A percentile compares a stretch with the other conserved stretches of the same genome.
These are phyloP conservation scores for Cucumis melo DNA, from an alignment of 306 rosid genomes.

Conservation along the genomic window DNA sequence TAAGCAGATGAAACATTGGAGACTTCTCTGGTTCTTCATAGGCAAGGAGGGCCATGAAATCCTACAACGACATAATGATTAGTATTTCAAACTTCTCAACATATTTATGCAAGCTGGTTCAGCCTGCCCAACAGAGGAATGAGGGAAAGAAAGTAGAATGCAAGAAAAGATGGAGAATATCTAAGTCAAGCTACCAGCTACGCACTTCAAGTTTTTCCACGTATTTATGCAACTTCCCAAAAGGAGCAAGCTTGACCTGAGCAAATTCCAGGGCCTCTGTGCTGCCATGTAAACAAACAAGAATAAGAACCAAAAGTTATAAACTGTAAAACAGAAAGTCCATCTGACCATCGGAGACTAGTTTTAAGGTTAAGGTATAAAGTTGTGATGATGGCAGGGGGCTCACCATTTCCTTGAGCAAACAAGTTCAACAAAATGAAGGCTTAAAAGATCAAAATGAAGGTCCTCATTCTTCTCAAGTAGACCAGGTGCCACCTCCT, in stretches of 20 bases:
- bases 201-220: conserved; percentile 56
- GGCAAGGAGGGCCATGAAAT: conserved; percentile 79
- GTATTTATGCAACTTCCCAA: conserved; percentile 51
- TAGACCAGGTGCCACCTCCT: conserved; percentile 48
- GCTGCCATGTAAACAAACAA: conserved; percentile 59
- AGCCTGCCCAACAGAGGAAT: neutral
- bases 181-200: neutral
- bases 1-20: conserved; percentile 81
- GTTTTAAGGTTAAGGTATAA: neutral
- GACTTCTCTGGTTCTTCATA: conserved; percentile 84
- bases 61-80: conserved; percentile 23
- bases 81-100: neutral
- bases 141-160: neutral
- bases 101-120: neutral
- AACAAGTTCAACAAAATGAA: conserved; percentile 83
- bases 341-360: neutral
- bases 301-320: conserved; percentile 1
- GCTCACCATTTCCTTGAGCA: conserved; percentile 69
- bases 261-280: conserved; percentile 92
- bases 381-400: neutral
- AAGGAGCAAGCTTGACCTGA: conserved; percentile 56
- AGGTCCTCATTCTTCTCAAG: conserved; percentile 61
- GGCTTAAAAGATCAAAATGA: conserved; percentile 81
- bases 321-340: neutral
- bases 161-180: neutral